Base-by-base conservation (phyloP, 768 basidiomycete species). In the Coprinopsis cinerea region DNA sequence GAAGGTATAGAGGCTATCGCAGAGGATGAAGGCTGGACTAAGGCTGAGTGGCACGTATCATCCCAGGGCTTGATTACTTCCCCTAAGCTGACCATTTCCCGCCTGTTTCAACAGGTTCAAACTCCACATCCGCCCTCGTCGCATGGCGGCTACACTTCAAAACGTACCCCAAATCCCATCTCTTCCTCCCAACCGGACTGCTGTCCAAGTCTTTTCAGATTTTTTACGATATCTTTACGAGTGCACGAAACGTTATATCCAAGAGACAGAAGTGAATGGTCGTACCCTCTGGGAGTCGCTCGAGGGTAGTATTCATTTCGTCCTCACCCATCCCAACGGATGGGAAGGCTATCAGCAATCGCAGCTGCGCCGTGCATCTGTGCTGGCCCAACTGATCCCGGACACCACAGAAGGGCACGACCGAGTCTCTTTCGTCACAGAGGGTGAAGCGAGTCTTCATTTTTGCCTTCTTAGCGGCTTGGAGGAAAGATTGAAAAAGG, bases 391-490 rank as follows among this genome's bases (percentile, higher is more conserved):
- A 10, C 66, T 81, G 25, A 60, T 81, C 5, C 57, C 70, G 0
- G 59, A 66, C 41, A 44, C 47, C 4, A 60, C 57, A 0, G 53
- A 57, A 2, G 65, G 61, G 7, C 67, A 63, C 0, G 66, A 64
- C 14, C 67, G 73, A 0, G 56, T 79, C 3, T 70, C 67, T 10
- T 71, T 81, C 44, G 66, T 81, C 27, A 79, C 77, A 0, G 76
- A 80, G 54, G 79, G 77, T 0, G 79, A 81, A 52, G 79, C 79
- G 0, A 76, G 74, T 56, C 57, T 79, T 11, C 73, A 80, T 52
- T 79, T 66, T 55, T 79, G 77, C 26, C 15, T 57, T 15, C 24
- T 44, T 6, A 54, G 20, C 24, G 49, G 53, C 11, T 49, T 76
- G 11, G n/a, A n/a, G n/a, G 4, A 67, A 63, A 3, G 66, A 73